phyloP scores from a whole-genome alignment of 139 green algal species.

The Chlamydomonas sp. region DNA sequence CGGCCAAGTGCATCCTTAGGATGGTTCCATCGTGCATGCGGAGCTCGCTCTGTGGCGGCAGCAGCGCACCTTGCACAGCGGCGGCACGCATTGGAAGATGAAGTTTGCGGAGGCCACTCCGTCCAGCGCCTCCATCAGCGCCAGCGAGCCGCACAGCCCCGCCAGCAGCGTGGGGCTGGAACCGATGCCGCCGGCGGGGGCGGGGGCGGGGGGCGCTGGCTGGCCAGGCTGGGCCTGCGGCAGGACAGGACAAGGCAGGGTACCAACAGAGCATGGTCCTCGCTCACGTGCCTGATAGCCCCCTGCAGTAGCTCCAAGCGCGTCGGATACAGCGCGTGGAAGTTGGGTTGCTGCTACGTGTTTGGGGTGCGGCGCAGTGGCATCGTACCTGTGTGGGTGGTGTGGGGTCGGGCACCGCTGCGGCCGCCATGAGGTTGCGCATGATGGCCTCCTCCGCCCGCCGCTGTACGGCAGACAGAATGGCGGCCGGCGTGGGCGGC shows the following conservation, averaged over 20 bases:
- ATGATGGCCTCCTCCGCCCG: slow-evolving; percentile 13
- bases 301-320: too few relatives aligned
- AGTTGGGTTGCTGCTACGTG: too few relatives aligned
- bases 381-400: not conserved
- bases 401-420: not conserved
- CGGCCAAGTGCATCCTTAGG: too few relatives aligned
- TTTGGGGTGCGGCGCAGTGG: too few relatives aligned
- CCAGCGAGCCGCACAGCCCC: slow-evolving; percentile 52
- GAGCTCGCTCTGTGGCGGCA: not conserved
- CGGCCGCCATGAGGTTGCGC: not conserved
- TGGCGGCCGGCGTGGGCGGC: not conserved
- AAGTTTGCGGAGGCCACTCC: slow-evolving; percentile 39
- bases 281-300: too few relatives aligned
- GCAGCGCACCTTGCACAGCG: slow-evolving; percentile 65
- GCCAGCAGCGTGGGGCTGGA: slow-evolving; percentile 32
- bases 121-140: slow-evolving; percentile 47
- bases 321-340: too few relatives aligned
- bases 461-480: slow-evolving; percentile 12
- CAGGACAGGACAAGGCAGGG: not conserved
- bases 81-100: slow-evolving; percentile 57
- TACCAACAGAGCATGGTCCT: too few relatives aligned
- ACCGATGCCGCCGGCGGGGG: not conserved
- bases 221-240: not conserved
- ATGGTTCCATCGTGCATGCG: too few relatives aligned
- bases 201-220: not conserved